phyloP scores from a whole-genome alignment of 495 filamentous ascomycete species.

The Chlorociboria aeruginascens region DNA sequence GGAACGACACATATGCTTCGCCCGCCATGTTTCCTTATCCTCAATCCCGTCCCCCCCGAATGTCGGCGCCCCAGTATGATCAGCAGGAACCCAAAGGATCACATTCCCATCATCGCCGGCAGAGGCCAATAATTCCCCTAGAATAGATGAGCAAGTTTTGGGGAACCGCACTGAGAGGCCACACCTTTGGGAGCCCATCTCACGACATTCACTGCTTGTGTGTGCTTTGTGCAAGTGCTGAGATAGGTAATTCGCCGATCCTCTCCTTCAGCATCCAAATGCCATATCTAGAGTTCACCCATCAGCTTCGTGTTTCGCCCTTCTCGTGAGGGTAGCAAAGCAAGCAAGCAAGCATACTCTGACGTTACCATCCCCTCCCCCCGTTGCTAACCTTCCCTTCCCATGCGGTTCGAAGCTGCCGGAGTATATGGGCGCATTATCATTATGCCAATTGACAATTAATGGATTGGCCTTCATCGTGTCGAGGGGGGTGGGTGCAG shows the following conservation, averaged over 20 bases:
- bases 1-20: constrained; percentile 94
- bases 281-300: constrained; percentile 61
- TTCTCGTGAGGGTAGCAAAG: not conserved
- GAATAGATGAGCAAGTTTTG: constrained; percentile 8
- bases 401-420: constrained; percentile 92
- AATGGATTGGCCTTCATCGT: constrained; percentile 82
- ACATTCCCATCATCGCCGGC: constrained; percentile 97
- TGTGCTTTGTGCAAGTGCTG: constrained; percentile 83
- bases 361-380: constrained; percentile 94
- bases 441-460: constrained; percentile 92
- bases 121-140: constrained; percentile 86
- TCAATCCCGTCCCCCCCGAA: constrained; percentile 79
- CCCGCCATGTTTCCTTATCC: constrained; percentile 93
- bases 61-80: constrained; percentile 47
- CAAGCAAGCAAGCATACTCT: no score
- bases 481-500: not conserved
- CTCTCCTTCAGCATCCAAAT: constrained; percentile 74
- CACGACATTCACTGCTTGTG: constrained; percentile 96
- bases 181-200: constrained; percentile 86
- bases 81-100: constrained; percentile 77
- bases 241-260: constrained; percentile 81
- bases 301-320: not conserved
- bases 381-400: constrained; percentile 77
- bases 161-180: not conserved
- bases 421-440: constrained; percentile 88